Conservation (phyloP, 2,329 filamentous ascomycete genomes). For the Monosporascus sp. region DNA sequence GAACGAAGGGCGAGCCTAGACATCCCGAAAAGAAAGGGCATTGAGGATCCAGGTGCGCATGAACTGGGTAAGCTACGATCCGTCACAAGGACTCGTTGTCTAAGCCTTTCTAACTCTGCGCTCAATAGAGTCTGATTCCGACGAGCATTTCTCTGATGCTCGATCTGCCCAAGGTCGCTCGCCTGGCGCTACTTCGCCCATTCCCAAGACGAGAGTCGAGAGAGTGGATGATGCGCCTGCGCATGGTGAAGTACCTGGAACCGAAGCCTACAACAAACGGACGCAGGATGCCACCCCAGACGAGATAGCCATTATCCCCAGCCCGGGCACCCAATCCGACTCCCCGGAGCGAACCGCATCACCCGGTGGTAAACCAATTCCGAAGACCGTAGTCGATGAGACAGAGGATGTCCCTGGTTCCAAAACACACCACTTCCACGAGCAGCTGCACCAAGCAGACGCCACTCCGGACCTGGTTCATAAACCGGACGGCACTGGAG, state of each 20-base stretch:
- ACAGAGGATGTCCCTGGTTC: conserved; percentile 38
- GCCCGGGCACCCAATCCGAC: conserved; percentile 21
- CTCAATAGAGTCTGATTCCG: conserved; percentile 48
- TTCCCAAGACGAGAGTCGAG: conserved; percentile 55
- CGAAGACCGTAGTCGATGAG: conserved; percentile 50
- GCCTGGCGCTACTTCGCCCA: conserved; percentile 40
- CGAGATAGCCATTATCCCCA: conserved; percentile 47
- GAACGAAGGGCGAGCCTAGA: conserved; percentile 24
- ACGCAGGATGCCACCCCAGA: conserved; percentile 55
- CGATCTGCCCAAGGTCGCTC: conserved; percentile 42
- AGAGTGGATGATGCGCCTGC: conserved; percentile 52
- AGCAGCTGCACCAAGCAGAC: conserved; percentile 44
- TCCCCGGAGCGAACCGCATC: conserved; percentile 21
- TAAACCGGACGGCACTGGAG: conserved; percentile 33
- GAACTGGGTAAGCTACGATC: conserved; percentile 45
- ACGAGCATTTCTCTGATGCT: conserved; percentile 66
- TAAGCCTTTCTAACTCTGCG: conserved; percentile 8
- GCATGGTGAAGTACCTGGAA: conserved; percentile 58
- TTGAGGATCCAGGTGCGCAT: conserved; percentile 53
- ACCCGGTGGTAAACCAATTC: conserved; percentile 36
- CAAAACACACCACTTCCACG: conserved; percentile 37
- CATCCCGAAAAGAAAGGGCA: conserved; percentile 29
- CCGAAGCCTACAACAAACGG: conserved; percentile 50
- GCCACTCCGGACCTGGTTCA: conserved; percentile 47
- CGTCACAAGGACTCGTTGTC: background rate